These are phyloP conservation scores for Xylariaceae sp. DNA, from an alignment of 2,329 filamentous ascomycete genomes.

Conservation along the genomic window DNA sequence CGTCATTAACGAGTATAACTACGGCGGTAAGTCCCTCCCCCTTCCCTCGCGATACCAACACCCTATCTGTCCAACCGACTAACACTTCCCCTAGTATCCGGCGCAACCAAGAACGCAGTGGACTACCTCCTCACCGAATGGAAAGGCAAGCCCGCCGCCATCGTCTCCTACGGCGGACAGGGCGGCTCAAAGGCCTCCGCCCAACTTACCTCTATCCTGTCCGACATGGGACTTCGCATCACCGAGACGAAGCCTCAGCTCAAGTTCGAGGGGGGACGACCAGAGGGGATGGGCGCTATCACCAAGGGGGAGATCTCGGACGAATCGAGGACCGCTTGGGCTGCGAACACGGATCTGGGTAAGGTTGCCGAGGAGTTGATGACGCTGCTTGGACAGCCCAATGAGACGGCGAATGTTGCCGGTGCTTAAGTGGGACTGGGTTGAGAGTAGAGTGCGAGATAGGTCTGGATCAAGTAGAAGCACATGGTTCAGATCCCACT, in stretches of 20 bases:
- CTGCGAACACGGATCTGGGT: constrained; percentile 13
- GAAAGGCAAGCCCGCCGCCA: constrained; percentile 48
- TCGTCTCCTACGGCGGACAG: constrained; percentile 52
- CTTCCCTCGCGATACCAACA: neutral
- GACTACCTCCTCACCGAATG: constrained; percentile 59
- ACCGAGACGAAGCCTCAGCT: constrained; percentile 30
- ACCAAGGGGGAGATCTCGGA: constrained; percentile 22
- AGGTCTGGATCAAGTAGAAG: neutral
- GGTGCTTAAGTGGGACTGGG: constrained; percentile 2
- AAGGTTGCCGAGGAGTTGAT: constrained; percentile 27
- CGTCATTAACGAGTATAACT: constrained; percentile 55
- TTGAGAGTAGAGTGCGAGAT: neutral
- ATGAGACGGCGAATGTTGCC: constrained; percentile 9
- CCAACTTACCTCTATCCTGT: constrained; percentile 25
- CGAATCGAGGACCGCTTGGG: constrained; percentile 22
- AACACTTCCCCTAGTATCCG: constrained; percentile 34
- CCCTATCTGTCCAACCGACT: neutral
- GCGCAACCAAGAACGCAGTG: constrained; percentile 57
- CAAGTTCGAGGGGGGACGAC: constrained; percentile 22
- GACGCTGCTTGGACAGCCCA: constrained; percentile 22
- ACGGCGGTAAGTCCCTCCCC: constrained; percentile 28
- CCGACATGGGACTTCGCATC: constrained; percentile 29
- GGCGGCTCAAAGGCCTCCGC: constrained; percentile 36
- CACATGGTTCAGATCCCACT: too few relatives aligned
- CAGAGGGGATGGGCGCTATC: constrained; percentile 20